Evolutionary conservation across 805 yeast genomes (phyloP).

Genomic region (Tetrapisispora nanseiensis): DNA sequence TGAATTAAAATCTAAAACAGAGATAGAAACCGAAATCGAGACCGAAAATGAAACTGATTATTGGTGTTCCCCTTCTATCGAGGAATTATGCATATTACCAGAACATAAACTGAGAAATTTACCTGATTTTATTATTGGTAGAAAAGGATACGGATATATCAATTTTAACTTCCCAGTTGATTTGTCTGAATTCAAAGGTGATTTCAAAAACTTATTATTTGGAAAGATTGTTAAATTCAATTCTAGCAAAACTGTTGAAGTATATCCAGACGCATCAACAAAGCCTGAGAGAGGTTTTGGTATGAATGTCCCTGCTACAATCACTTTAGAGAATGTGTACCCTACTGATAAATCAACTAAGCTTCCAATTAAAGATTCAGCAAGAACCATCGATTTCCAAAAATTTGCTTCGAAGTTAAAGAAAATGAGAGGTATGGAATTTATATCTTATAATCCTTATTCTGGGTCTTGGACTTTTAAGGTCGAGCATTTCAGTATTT

Average conservation of each 20-base stretch:
- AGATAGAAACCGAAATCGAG: background rate
- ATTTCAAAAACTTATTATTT: conserved; percentile 29
- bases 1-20: no score
- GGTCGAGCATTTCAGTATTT: conserved; percentile 86
- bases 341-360: conserved; percentile 34
- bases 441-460: conserved; percentile 68
- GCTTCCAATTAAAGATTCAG: conserved; percentile 21
- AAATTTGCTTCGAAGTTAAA: conserved; percentile 43
- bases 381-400: conserved; percentile 35
- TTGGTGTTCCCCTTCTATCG: conserved; percentile 64
- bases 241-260: conserved; percentile 42
- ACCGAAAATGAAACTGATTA: conserved; percentile 33
- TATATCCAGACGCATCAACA: conserved; percentile 43
- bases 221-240: conserved; percentile 40
- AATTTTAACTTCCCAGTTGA: conserved; percentile 63
- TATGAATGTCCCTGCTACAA: conserved; percentile 66
- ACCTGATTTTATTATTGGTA: conserved; percentile 58
- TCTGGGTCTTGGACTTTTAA: conserved; percentile 68
- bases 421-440: conserved; percentile 59
- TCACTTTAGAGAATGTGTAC: conserved; percentile 51
- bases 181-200: conserved; percentile 40
- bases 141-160: conserved; percentile 58
- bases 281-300: conserved; percentile 62
- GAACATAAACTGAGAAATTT: conserved; percentile 42
- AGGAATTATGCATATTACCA: conserved; percentile 37